These are phyloP conservation scores for Vickermania ingenoplastis DNA, from an alignment of 208 protist species.

Conservation along the genomic window DNA sequence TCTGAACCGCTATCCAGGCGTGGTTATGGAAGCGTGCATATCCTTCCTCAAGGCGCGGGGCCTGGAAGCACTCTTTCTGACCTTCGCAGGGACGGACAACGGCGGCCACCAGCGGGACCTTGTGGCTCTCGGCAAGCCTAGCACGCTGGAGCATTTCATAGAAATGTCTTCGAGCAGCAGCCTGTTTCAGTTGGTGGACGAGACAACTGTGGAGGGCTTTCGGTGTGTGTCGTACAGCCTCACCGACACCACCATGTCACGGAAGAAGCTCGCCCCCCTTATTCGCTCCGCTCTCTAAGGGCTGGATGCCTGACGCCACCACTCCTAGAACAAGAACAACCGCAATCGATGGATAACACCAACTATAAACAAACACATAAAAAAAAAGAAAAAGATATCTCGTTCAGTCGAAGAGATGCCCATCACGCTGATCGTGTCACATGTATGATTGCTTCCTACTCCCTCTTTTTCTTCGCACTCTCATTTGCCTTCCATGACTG, in stretches of 20 bases:
- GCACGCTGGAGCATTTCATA: constrained; percentile 23
- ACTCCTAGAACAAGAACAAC: no score
- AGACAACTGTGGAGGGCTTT: constrained; percentile 6
- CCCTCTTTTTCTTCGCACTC: no score
- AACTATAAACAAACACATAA: no score
- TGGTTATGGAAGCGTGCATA: constrained; percentile 18
- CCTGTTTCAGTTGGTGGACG: neutral
- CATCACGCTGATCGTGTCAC: no score
- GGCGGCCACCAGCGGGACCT: constrained; percentile 53
- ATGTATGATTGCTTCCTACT: no score
- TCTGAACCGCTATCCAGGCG: constrained; percentile 14
- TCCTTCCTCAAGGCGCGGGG: constrained; percentile 30
- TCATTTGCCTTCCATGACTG: no score
- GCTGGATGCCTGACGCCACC: neutral
- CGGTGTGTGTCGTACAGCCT: constrained; percentile 37
- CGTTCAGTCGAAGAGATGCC: no score
- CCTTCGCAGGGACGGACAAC: constrained; percentile 45
- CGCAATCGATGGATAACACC: no score
- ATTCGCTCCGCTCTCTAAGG: neutral
- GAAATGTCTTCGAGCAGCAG: constrained; percentile 19
- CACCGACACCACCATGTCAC: constrained; percentile 37
- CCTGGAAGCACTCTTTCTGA: constrained; percentile 48
- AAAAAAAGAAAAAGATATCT: no score
- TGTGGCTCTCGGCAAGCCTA: constrained; percentile 26
- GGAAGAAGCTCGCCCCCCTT: neutral